Conservation (phyloP, 2,329 filamentous ascomycete genomes). For the Hymenoscyphus linearis region DNA sequence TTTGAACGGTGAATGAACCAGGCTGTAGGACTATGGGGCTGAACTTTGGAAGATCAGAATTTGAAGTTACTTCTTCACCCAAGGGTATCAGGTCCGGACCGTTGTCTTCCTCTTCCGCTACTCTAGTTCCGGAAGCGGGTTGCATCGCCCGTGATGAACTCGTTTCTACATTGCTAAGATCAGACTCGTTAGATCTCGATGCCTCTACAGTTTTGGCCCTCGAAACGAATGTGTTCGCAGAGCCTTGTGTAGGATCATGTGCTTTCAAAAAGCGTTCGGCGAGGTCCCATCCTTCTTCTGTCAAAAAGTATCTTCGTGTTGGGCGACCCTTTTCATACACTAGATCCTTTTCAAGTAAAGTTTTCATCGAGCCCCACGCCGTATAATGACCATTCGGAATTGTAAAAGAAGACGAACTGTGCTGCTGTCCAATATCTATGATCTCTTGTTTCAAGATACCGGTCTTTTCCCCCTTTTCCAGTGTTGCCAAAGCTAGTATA, state of each 20-base stretch:
- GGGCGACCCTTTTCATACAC: conserved; percentile 68
- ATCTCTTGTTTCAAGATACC: conserved; percentile 64
- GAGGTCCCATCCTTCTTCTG: conserved; percentile 74
- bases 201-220: conserved; percentile 2
- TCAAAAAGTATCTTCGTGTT: conserved; percentile 61
- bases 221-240: conserved; percentile 15
- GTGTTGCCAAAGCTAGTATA: conserved; percentile 58
- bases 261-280: conserved; percentile 57
- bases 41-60: conserved; percentile 35
- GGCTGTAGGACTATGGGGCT: conserved; percentile 57
- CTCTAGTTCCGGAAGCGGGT: background rate
- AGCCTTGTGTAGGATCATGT: conserved; percentile 20
- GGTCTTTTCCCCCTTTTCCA: conserved; percentile 47
- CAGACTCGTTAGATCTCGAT: background rate
- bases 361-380: conserved; percentile 80
- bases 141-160: conserved; percentile 7
- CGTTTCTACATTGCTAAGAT: conserved; percentile 3
- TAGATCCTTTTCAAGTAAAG: conserved; percentile 65
- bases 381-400: conserved; percentile 67
- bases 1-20: conserved; percentile 64
- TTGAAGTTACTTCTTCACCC: conserved; percentile 19
- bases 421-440: conserved; percentile 62
- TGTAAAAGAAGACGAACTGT: conserved; percentile 70
- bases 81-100: conserved; percentile 23
- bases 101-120: background rate